Percentiles rank a stretch among this genome's conserved stretches.
Conservation (phyloP, 2,329 filamentous ascomycete genomes). For the Furcasterigmium sp. region DNA sequence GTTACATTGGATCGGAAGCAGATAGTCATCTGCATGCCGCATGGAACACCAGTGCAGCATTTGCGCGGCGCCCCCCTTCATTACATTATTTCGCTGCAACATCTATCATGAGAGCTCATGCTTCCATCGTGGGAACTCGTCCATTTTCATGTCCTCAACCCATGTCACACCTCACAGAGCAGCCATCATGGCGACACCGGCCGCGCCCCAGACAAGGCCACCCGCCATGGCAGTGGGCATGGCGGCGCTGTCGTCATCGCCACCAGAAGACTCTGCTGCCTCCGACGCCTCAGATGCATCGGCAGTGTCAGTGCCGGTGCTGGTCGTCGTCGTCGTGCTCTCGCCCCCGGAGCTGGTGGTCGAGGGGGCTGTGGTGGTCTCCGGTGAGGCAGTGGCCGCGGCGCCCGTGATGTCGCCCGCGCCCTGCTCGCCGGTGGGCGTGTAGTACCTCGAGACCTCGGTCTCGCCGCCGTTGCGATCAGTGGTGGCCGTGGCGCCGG, state of each 20-base stretch:
- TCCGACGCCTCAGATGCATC: background rate
- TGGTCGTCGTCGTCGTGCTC: slow-evolving; percentile 2
- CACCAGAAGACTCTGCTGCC: background rate
- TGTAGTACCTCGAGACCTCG: slow-evolving; percentile 37
- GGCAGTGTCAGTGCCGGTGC: slow-evolving; percentile 8
- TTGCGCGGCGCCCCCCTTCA: too few relatives aligned
- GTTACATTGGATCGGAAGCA: too few relatives aligned
- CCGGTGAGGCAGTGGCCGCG: slow-evolving; percentile 21
- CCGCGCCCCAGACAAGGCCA: slow-evolving; percentile 18
- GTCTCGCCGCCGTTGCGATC: slow-evolving; percentile 29
- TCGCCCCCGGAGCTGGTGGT: slow-evolving; percentile 7
- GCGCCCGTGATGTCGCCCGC: slow-evolving; percentile 35
- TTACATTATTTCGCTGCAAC: too few relatives aligned
- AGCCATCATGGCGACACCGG: slow-evolving; percentile 20
- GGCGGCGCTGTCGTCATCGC: slow-evolving; percentile 12
- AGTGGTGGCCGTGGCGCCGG: slow-evolving; percentile 21
- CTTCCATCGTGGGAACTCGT: too few relatives aligned
- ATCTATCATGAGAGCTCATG: too few relatives aligned
- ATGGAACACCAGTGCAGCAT: too few relatives aligned
- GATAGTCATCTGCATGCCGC: too few relatives aligned
- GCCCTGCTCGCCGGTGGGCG: slow-evolving; percentile 28
- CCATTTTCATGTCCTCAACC: too few relatives aligned
- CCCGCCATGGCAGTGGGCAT: slow-evolving; percentile 19
- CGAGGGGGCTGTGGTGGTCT: slow-evolving; percentile 18
- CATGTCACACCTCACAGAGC: slow-evolving; percentile 15